phyloP scores from a whole-genome alignment of 345 rosid genomes.

The Citrus glauca region DNA sequence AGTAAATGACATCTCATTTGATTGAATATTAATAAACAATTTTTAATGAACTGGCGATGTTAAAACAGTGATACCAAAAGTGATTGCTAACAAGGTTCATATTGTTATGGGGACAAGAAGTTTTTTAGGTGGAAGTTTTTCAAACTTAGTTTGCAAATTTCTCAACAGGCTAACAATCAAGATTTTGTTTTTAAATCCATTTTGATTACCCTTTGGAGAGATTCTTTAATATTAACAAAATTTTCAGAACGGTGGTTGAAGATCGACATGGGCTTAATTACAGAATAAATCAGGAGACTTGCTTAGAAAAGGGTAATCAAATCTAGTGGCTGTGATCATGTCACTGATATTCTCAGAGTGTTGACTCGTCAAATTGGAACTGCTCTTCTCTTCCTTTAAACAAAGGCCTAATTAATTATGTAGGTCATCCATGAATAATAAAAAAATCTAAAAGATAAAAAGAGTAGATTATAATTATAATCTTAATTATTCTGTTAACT shows the following conservation, averaged over 20 bases:
- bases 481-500: not conserved
- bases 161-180: not conserved
- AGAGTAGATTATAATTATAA: not conserved
- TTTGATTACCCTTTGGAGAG: not conserved
- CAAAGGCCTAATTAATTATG: conserved; percentile 1
- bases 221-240: not conserved
- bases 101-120: not conserved
- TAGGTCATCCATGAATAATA: conserved; percentile 17
- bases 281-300: not conserved
- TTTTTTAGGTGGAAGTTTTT: not conserved
- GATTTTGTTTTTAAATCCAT: not conserved
- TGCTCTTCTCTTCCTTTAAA: not conserved
- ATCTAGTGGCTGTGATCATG: conserved; percentile 15
- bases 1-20: not conserved
- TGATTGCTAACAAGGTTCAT: not conserved
- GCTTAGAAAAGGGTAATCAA: conserved; percentile 5
- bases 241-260: not conserved
- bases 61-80: not conserved
- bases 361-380: conserved; percentile 21
- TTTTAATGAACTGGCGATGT: not conserved
- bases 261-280: not conserved
- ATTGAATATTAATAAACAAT: not conserved
- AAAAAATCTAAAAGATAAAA: not conserved
- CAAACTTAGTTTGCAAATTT: not conserved
- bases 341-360: conserved; percentile 8